Conservation (phyloP, 768 basidiomycete species). For the Pleurotus ostreatus region DNA sequence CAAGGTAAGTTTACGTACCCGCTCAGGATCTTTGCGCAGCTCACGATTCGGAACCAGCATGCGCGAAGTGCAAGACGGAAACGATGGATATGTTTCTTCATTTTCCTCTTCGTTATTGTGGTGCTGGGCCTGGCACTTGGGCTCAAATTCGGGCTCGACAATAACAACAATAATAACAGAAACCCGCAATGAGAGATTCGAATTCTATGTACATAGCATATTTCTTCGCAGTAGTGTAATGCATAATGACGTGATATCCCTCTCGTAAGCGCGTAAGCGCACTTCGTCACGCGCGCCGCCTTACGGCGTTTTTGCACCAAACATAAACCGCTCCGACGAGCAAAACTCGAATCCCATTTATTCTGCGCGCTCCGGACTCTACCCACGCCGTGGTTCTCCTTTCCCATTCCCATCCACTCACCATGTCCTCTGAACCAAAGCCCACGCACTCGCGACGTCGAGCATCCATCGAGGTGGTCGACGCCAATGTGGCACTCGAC, state of each 20-base stretch:
- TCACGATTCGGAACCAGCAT: conserved; percentile 31
- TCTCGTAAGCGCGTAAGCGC: not conserved
- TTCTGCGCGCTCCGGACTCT: not conserved
- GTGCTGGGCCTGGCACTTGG: conserved; percentile 61
- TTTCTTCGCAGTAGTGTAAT: not conserved
- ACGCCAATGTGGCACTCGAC: conserved; percentile 83
- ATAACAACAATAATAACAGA: not conserved
- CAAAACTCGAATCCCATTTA: not conserved
- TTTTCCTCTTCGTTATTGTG: conserved; percentile 49
- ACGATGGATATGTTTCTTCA: conserved; percentile 82
- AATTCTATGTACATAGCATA: not conserved
- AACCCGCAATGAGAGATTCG: not conserved
- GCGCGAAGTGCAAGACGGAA: conserved; percentile 62
- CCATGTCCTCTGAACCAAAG: conserved; percentile 20
- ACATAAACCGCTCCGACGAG: not conserved
- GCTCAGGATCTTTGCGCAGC: conserved; percentile 7
- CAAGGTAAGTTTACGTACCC: conserved; percentile 34
- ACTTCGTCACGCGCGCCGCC: conserved; percentile 1
- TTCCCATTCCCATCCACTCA: conserved; percentile 7
- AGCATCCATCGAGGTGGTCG: conserved; percentile 64
- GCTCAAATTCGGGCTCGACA: conserved; percentile 30
- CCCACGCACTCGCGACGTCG: conserved; percentile 38
- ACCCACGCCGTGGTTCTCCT: not conserved
- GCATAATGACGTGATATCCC: conserved; percentile 1
- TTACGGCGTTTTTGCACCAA: not conserved